Evolutionary conservation across 495 filamentous ascomycete species (phyloP).

Genomic region (Neurospora pannonica): DNA sequence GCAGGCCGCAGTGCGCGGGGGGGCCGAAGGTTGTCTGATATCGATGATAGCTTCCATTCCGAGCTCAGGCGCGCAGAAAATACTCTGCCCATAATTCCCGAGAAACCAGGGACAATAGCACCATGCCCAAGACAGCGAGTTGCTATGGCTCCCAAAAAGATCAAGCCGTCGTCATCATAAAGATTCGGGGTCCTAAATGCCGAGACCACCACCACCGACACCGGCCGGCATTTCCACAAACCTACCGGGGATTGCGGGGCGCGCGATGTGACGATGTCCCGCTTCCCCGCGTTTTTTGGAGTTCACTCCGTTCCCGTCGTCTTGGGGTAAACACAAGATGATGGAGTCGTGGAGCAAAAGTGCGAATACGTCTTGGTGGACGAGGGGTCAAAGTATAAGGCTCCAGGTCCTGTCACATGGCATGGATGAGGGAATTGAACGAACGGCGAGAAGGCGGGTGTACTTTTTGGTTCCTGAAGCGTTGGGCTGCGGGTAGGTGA

Average conservation of each 20-base stretch:
- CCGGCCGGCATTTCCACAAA: neutral
- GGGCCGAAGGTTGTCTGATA: neutral
- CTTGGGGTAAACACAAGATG: neutral
- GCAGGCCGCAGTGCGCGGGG: neutral
- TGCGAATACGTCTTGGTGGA: no score
- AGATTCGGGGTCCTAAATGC: neutral
- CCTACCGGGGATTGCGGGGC: neutral
- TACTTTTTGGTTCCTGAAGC: neutral
- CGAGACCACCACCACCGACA: neutral
- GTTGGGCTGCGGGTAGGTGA: neutral
- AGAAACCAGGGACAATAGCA: no score
- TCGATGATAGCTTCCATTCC: neutral
- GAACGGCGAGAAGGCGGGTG: neutral
- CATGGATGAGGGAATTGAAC: neutral
- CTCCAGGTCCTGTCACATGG: neutral
- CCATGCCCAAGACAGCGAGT: no score
- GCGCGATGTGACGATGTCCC: neutral
- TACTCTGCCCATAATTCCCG: neutral
- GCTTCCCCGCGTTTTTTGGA: neutral
- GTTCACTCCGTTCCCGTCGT: neutral
- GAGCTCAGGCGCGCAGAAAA: neutral
- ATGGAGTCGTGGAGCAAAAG: no score
- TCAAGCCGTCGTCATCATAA: neutral
- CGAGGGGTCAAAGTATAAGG: no score
- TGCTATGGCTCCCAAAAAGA: neutral